Base-by-base conservation (phyloP, 1,284 basidiomycete genomes). In the Heterobasidion occidentale region DNA sequence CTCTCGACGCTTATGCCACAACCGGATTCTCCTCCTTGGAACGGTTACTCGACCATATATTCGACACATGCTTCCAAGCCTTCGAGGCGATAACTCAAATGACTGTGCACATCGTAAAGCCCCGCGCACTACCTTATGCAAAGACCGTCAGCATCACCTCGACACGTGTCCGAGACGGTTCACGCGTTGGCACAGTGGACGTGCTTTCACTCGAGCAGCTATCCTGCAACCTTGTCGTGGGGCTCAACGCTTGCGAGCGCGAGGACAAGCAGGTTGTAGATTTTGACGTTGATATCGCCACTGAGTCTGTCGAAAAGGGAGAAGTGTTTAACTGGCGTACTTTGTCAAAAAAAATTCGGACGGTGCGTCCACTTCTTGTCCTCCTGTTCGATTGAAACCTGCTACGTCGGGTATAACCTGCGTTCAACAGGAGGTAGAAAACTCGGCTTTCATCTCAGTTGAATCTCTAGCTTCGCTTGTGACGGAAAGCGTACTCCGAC, bases 231-330 rank as follows among this genome's bases (percentile, higher is more conserved):
- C 76, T 80, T 34, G 78, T 93, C 55, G 74, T 94, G 51, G 92
- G 91, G 0, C 75, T 94, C 51, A 85, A 91, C 63, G 73, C 79
- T 2, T 84, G 83, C 67, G 92, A 94, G 68, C 73, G 90, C 15
- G 67, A 77, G 51, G 81, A 87, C 64, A 78, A 78, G 63, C 92
- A 94, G 66, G 67, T 79, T 36, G 80, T 93, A n/a, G 72, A 78
- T 17, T 70, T 88, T 53, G 83, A 88, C 61, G 60, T 91, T 9
- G 59, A 57, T 2, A 46, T 71, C n/a, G 62, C 62, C 44, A 61
- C 65, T 8, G 17, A 19, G 54, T 56, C 53, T 53, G 58, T 35
- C 45, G 61, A 57, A 56, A 63, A 47, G 38, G 47, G 52, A 1
- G 59, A 42, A 38, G 65, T 58, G 52, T 74, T 74, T 57, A 69